These are phyloP conservation scores for Aureobasidium sp. DNA, from an alignment of 2,329 filamentous ascomycete genomes.

Conservation along the genomic window DNA sequence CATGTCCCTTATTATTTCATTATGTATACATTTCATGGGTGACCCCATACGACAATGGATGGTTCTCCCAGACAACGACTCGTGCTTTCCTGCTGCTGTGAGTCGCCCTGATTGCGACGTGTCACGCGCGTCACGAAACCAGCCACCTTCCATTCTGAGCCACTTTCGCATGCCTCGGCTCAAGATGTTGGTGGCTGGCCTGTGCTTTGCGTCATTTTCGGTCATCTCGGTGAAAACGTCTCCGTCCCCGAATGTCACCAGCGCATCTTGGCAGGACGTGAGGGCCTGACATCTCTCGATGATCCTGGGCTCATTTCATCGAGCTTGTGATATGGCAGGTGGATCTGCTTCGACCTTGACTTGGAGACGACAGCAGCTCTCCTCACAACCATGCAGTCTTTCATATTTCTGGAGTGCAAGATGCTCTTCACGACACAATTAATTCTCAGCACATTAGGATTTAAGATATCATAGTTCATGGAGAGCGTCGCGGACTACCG, in stretches of 20 bases:
- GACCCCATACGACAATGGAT: background rate
- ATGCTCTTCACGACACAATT: background rate
- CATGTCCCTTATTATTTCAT: constrained; percentile 4
- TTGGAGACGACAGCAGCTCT: background rate
- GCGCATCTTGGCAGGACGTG: background rate
- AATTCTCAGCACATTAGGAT: background rate
- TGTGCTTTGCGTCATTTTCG: background rate
- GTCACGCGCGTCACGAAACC: constrained; percentile 1
- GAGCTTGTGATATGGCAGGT: background rate
- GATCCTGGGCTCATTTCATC: background rate
- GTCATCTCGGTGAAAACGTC: background rate
- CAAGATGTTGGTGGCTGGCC: background rate
- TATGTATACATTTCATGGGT: constrained; percentile 1
- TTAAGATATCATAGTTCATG: background rate
- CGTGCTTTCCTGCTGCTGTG: background rate
- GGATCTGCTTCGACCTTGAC: background rate
- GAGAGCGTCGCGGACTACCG: background rate
- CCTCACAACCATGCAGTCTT: background rate
- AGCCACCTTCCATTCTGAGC: background rate
- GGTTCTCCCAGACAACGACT: background rate
- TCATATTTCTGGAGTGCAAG: background rate
- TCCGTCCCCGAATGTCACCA: background rate
- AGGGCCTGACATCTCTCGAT: background rate
- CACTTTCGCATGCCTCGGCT: background rate
- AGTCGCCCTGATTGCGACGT: background rate